These are phyloP conservation scores for Fragaria iinumae DNA, from an alignment of 306 rosid species.

Conservation along the genomic window DNA sequence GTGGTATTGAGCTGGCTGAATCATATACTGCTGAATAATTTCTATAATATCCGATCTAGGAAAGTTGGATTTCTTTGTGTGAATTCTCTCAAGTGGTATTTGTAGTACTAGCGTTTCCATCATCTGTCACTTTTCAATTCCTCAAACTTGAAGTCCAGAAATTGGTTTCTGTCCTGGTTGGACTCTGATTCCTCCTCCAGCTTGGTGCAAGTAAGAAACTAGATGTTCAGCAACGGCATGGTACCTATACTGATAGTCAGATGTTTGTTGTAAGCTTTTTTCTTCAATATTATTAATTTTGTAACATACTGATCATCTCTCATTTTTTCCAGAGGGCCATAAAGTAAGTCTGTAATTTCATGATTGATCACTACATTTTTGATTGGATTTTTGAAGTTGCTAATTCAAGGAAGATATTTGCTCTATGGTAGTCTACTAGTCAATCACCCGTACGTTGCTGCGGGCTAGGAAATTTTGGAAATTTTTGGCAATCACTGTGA, in stretches of 20 bases:
- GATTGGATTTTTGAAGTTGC: too few relatives aligned
- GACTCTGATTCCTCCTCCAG: background rate
- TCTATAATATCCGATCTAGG: background rate
- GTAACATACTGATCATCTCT: background rate
- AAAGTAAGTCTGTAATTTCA: background rate
- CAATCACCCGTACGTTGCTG: too few relatives aligned
- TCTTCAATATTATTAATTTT: background rate
- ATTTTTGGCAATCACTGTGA: too few relatives aligned
- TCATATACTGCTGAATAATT: background rate
- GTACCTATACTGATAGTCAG: background rate
- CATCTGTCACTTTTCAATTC: background rate
- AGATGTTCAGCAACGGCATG: background rate
- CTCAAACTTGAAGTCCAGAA: background rate
- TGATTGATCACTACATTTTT: too few relatives aligned
- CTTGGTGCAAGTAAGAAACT: slow-evolving; percentile 7
- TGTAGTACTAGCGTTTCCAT: background rate
- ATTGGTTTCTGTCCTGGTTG: background rate
- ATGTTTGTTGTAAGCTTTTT: background rate
- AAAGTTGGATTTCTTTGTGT: background rate
- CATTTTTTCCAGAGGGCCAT: background rate
- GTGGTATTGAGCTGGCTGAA: background rate
- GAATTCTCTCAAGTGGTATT: background rate
- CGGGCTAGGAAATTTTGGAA: too few relatives aligned
- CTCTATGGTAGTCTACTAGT: background rate
- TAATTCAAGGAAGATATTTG: background rate